Evolutionary conservation across 2,329 filamentous ascomycete species (phyloP), one percentile per base, ranked within the genome.

Genomic region (Arthroderma sp.): DNA sequence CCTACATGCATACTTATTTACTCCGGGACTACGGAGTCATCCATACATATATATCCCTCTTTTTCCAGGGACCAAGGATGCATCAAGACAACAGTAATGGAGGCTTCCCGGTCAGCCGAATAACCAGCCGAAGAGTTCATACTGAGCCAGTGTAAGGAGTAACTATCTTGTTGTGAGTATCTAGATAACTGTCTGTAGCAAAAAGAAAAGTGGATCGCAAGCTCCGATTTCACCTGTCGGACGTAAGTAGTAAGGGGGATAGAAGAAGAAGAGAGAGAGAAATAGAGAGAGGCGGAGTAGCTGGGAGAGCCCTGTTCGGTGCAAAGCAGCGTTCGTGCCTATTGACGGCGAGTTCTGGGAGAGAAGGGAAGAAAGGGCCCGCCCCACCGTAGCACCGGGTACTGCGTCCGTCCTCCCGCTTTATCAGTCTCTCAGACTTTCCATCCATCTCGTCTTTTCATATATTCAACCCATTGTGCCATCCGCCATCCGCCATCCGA

Each of bases 301-400:
- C n/a, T n/a, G n/a, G n/a, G n/a, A n/a, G n/a, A n/a, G n/a, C n/a
- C n/a, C n/a, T n/a, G n/a, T n/a, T n/a, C n/a, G n/a, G n/a, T n/a
- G n/a, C n/a, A n/a, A n/a, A n/a, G n/a, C n/a, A n/a, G n/a, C n/a
- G n/a, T n/a, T n/a, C 28, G 28, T 31, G 28, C 7, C 28, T 31
- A 7, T 31, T 7, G 11, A 38, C 35, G 35, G 35, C 35, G 35
- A 38, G 35, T 38, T 38, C 35, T 38, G 35, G 33, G 17, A 4
- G 15, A 15, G 4, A 4, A 15, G 38, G 17, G 17, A 41, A 41
- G 38, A 4, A n/a, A n/a, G n/a, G n/a, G n/a, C n/a, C 23, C 23
- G 49, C 49, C 49, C 49, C 49, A 53, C 49, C 49, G 23, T 53
- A 53, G 25, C 49, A 31, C 49, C 28, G 31, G n/a, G 49, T 31